These are phyloP conservation scores for Paraglomus brasilianum DNA, from an alignment of 192 early-diverging fungal species.

Conservation along the genomic window DNA sequence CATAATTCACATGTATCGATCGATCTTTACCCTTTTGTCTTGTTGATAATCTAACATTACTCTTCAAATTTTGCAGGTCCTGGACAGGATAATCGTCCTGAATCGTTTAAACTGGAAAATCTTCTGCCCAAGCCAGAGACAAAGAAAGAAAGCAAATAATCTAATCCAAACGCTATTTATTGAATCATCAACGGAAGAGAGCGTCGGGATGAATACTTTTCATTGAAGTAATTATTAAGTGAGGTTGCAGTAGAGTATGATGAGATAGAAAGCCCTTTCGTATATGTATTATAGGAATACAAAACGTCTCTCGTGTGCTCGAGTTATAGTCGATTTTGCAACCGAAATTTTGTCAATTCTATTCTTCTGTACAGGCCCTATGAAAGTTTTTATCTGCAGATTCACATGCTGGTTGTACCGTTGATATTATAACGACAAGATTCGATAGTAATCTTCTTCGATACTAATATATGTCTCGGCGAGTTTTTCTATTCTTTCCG, in stretches of 20 bases:
- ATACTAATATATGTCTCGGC: conserved; percentile 73
- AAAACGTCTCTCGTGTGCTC: no score
- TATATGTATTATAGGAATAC: no score
- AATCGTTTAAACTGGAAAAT: conserved; percentile 27
- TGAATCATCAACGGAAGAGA: no score
- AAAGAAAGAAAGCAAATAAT: conserved; percentile 16
- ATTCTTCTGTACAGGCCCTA: no score
- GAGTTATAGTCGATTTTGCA: no score
- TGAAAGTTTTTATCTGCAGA: no score
- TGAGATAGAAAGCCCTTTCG: no score
- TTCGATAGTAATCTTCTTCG: conserved; percentile 72
- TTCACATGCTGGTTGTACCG: no score
- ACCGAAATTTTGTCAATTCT: no score
- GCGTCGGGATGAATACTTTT: no score
- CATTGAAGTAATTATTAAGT: no score
- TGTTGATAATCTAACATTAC: neutral
- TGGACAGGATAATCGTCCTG: conserved; percentile 45
- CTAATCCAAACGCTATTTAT: neutral
- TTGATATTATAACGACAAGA: conserved; percentile 35
- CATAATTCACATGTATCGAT: neutral
- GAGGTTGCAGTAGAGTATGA: no score
- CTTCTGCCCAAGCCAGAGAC: conserved; percentile 17
- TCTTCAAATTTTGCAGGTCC: conserved; percentile 32
- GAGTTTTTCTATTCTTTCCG: conserved; percentile 69
- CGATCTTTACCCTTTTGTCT: conserved; percentile 1